phyloP scores from a whole-genome alignment of 768 basidiomycete species.

The Macrocybe gigantea region DNA sequence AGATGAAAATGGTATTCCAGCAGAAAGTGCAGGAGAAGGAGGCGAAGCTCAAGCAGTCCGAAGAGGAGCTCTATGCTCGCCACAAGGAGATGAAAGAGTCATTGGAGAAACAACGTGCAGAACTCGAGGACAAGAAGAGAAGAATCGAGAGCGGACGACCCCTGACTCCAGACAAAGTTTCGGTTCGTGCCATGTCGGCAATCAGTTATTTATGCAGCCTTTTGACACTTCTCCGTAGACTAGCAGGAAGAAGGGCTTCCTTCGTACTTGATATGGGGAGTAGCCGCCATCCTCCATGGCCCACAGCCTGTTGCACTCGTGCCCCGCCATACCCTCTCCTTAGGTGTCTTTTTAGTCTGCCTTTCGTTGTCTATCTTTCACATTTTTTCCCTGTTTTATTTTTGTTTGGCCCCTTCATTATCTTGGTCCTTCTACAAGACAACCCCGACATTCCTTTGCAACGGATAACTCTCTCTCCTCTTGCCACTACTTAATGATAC shows the following conservation, averaged over 20 bases:
- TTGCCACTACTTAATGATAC: conserved; percentile 45
- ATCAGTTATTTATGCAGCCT: conserved; percentile 8
- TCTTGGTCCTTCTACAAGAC: conserved; percentile 42
- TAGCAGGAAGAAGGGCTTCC: conserved; percentile 71
- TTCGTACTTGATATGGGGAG: conserved; percentile 42
- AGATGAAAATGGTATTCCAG: conserved; percentile 99
- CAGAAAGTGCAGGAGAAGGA: conserved; percentile 99
- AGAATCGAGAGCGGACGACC: conserved; percentile 92
- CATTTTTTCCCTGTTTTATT: conserved; percentile 12
- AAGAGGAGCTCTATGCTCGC: conserved; percentile 97
- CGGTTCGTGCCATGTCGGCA: conserved; percentile 43
- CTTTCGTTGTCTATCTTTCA: conserved; percentile 35
- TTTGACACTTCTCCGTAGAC: conserved; percentile 29
- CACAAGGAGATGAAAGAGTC: conserved; percentile 99
- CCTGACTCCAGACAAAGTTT: conserved; percentile 89
- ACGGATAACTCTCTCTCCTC: conserved; percentile 43
- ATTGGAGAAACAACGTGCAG: conserved; percentile 90
- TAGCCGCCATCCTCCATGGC: conserved; percentile 5
- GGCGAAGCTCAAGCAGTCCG: conserved; percentile 96
- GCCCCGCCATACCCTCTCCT: conserved; percentile 21
- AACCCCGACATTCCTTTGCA: conserved; percentile 52
- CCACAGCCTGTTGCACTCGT: conserved; percentile 17
- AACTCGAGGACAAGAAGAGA: conserved; percentile 98
- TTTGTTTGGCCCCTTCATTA: conserved; percentile 30
- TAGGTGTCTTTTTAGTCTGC: conserved; percentile 15